Evolutionary conservation across 2,329 filamentous ascomycete genomes (phyloP).

Genomic region (Fusarium praegraminearum): DNA sequence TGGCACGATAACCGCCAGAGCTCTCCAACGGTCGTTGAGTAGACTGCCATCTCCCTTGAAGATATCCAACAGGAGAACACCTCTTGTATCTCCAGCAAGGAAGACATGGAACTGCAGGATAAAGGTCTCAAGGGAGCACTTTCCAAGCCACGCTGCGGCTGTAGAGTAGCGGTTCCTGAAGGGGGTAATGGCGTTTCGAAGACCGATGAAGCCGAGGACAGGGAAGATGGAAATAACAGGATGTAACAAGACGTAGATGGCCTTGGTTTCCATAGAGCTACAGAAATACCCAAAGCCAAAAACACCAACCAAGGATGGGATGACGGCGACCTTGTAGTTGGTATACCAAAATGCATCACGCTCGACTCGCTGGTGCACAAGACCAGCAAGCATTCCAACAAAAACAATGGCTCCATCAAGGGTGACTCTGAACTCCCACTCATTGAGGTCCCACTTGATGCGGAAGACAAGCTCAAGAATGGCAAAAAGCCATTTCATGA

Average conservation of each 20-base stretch:
- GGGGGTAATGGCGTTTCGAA: slow-evolving; percentile 59
- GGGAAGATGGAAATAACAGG: slow-evolving; percentile 67
- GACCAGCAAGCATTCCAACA: slow-evolving; percentile 62
- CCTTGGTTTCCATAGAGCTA: slow-evolving; percentile 16
- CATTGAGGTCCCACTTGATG: slow-evolving; percentile 61
- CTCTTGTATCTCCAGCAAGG: slow-evolving; percentile 69
- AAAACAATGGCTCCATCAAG: slow-evolving; percentile 69
- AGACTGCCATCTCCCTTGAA: slow-evolving; percentile 46
- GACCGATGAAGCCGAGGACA: slow-evolving; percentile 62
- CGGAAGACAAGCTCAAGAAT: slow-evolving; percentile 57
- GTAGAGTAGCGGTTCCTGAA: slow-evolving; percentile 51
- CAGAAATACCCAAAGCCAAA: slow-evolving; percentile 47
- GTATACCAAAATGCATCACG: slow-evolving; percentile 38
- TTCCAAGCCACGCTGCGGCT: slow-evolving; percentile 64
- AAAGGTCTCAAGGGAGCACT: slow-evolving; percentile 69
- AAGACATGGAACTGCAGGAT: slow-evolving; percentile 72
- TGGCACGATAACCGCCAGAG: slow-evolving; percentile 44
- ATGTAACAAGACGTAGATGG: slow-evolving; percentile 61
- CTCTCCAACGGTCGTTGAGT: slow-evolving; percentile 45
- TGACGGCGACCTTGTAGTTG: slow-evolving; percentile 37
- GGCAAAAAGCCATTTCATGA: slow-evolving; percentile 39
- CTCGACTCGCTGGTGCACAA: slow-evolving; percentile 43
- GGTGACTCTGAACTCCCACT: slow-evolving; percentile 63
- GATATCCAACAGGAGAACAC: slow-evolving; percentile 55
- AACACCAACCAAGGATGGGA: slow-evolving; percentile 45